These are phyloP conservation scores for Trametes coccinea DNA, from an alignment of 768 basidiomycete species.

Conservation along the genomic window DNA sequence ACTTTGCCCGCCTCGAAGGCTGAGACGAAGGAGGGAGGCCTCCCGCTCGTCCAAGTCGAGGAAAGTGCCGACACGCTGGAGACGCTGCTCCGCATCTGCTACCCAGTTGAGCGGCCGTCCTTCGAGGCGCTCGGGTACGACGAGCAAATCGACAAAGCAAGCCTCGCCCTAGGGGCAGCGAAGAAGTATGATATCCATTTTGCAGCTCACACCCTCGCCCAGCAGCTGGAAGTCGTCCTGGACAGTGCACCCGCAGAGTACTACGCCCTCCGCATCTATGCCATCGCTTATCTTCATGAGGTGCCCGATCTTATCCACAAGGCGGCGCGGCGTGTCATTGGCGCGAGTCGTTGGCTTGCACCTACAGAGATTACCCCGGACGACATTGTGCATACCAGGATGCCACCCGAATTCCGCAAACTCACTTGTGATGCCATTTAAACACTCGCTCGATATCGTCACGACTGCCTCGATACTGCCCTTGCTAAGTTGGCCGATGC, in stretches of 20 bases:
- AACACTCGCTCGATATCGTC: neutral
- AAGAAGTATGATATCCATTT: conserved; percentile 17
- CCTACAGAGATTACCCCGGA: neutral
- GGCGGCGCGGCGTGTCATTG: neutral
- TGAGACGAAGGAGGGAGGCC: too few species aligned
- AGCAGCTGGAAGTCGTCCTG: neutral
- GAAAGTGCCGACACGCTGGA: conserved; percentile 5
- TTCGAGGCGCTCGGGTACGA: neutral
- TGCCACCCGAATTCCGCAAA: neutral
- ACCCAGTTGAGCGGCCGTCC: conserved; percentile 11
- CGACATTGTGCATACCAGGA: neutral
- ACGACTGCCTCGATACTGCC: neutral
- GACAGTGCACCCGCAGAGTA: neutral
- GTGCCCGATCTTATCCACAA: neutral
- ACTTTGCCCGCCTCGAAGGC: conserved; percentile 4
- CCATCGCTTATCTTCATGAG: neutral
- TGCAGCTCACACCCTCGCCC: neutral
- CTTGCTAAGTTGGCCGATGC: neutral
- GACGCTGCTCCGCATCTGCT: conserved; percentile 12
- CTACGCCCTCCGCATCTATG: conserved; percentile 1
- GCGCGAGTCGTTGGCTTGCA: too few species aligned
- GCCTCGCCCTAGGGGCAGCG: conserved; percentile 20
- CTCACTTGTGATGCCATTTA: neutral
- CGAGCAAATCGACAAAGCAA: conserved; percentile 1
- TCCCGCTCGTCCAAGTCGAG: too few species aligned